A percentile compares a stretch with the other conserved stretches of the same genome.
These are phyloP conservation scores for Vaccinium darrowii DNA, from an alignment of 148 eudicot species.

Conservation along the genomic window DNA sequence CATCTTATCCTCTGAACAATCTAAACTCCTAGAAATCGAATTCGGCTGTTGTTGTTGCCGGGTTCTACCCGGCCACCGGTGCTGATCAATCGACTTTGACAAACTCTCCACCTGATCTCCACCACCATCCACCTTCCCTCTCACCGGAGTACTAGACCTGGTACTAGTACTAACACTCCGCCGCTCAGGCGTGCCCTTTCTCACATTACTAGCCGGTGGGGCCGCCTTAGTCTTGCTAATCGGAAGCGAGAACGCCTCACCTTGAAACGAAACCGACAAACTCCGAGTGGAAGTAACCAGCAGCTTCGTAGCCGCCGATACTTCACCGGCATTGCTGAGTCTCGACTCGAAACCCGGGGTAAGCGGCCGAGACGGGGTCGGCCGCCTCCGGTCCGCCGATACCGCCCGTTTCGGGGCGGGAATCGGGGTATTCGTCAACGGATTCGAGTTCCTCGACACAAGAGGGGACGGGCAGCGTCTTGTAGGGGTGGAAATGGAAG, in stretches of 20 bases:
- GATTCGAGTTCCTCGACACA: constrained; percentile 46
- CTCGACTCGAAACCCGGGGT: constrained; percentile 34
- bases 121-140: constrained; percentile 53
- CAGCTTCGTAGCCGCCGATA: constrained; percentile 72
- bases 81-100: constrained; percentile 64
- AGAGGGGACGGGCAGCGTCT: constrained; percentile 82
- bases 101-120: constrained; percentile 60
- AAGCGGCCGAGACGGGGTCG: constrained; percentile 42
- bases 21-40: constrained; percentile 56
- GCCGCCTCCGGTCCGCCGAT: constrained; percentile 76
- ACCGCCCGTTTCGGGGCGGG: constrained; percentile 55
- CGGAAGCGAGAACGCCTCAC: constrained; percentile 80
- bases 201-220: constrained; percentile 40
- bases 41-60: constrained; percentile 33
- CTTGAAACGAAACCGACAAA: constrained; percentile 91
- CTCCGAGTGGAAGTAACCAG: constrained; percentile 84
- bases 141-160: constrained; percentile 46
- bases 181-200: constrained; percentile 84
- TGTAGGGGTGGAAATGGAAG: constrained; percentile 35
- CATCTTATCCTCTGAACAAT: constrained; percentile 43
- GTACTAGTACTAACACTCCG: constrained; percentile 42
- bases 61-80: constrained; percentile 77
- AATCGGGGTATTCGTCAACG: constrained; percentile 16
- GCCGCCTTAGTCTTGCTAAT: constrained; percentile 78
- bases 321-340: constrained; percentile 42